phyloP scores from a whole-genome alignment of 495 filamentous ascomycete genomes.

The Zalerion maritima region DNA sequence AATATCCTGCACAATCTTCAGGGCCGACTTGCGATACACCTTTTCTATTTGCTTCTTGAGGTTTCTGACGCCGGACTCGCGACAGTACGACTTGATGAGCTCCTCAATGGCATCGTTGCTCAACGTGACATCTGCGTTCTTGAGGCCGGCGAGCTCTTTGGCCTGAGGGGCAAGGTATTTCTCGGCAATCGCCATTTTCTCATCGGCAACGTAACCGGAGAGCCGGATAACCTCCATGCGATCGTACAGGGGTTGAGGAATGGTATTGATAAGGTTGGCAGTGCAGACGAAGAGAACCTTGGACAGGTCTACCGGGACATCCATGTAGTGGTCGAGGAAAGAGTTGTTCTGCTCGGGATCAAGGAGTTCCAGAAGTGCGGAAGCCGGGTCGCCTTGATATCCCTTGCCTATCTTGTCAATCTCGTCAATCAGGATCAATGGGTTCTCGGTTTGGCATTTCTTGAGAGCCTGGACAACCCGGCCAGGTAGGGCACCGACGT shows the following conservation, averaged over 20 bases:
- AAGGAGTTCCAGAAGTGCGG: slow-evolving; percentile 82
- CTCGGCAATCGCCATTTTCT: slow-evolving; percentile 98
- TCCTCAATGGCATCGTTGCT: slow-evolving; percentile 78
- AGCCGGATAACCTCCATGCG: slow-evolving; percentile 98
- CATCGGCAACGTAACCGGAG: slow-evolving; percentile 92
- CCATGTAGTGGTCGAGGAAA: slow-evolving; percentile 98
- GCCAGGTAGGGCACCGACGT: slow-evolving; percentile 90
- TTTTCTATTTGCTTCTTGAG: slow-evolving; percentile 99
- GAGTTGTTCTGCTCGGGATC: slow-evolving; percentile 97
- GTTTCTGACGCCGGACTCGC: slow-evolving; percentile 92
- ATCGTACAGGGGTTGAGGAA: slow-evolving; percentile 84
- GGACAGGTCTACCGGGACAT: slow-evolving; percentile 93
- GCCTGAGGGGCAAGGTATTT: slow-evolving; percentile 82
- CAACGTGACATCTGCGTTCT: slow-evolving; percentile 77
- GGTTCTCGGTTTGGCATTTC: slow-evolving; percentile 98
- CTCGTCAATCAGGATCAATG: slow-evolving; percentile 91
- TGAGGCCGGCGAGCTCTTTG: slow-evolving; percentile 78
- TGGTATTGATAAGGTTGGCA: slow-evolving; percentile 97
- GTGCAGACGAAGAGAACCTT: slow-evolving; percentile 99
- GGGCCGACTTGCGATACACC: slow-evolving; percentile 90
- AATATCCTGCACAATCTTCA: slow-evolving; percentile 92
- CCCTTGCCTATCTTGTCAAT: slow-evolving; percentile 95
- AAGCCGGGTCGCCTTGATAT: slow-evolving; percentile 91
- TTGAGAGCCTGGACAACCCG: slow-evolving; percentile 97
- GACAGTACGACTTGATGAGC: slow-evolving; percentile 95